Evolutionary conservation across 148 eudicot species (phyloP), one percentile per base, ranked within the genome.

Genomic region (Amaranthus cruentus): DNA sequence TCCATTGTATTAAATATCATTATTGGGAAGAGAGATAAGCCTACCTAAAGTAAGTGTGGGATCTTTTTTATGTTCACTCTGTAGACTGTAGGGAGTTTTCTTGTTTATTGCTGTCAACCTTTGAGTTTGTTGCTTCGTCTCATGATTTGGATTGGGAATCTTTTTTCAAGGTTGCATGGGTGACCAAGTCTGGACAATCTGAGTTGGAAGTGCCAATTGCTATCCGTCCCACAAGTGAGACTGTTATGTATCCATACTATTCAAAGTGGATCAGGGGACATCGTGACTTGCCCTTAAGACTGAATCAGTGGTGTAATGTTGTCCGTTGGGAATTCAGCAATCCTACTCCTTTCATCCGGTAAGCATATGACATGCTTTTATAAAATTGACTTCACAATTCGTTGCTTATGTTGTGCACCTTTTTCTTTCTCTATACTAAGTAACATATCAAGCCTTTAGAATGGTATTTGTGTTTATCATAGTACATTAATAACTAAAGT

Each of bases 191-290:
- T 15, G 99, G 99, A 67, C 77, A 88, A 69, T 87, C 97, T 78
- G 92, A 92, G 50, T 79, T 96, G 77, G 99, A 96, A 9, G 84
- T 88, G 69, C 97, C 97, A 13, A 88, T 96, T 83, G 99, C 99
- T 28, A 96, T 96, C 73, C 99, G 99, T 18, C 99, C 99, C 55
- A 96, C 99, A 11, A 96, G 99, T 89, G 99, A 95, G 84, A 96
- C 99, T 62, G 99, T 96, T 43, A 96, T 92, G 99, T 92, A 96
- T 80, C 99, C 99, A 46, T 96, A 92, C 78, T 96, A 78, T 74
- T 92, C 99, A 13, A 96, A 92, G 88, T 96, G 99, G 99, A 90
- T 96, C 68, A 87, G 97, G 78, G 97, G 99, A 67, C 99, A 96
- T 75, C 94, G 97, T 46, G 99, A 96, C 78, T 84, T 92, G 78